Base-by-base conservation (phyloP, 257 asterid species). In the Salvia splendens region DNA sequence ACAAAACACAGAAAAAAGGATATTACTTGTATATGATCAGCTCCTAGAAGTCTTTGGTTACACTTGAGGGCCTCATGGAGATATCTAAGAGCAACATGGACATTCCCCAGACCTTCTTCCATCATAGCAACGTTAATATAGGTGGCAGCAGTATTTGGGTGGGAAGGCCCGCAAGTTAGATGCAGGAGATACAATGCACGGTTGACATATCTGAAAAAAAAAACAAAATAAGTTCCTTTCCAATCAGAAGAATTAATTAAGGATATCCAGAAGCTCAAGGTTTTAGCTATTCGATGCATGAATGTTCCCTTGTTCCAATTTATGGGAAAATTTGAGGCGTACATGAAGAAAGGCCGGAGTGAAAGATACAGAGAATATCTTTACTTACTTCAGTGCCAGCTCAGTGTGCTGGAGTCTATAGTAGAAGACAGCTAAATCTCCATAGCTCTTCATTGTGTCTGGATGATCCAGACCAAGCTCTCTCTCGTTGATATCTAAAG, bases 391-490 rank as follows among this genome's bases (percentile, higher is more conserved):
- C 20, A 70, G 59, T 64, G 94, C 95, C 67, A 88, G 82, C 77
- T 88, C 95, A 5, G 90, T 88, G 28, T 88, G 90, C 71, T 88
- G 95, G 28, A 88, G 92, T 70, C 95, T 81, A 36, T 88, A 88
- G 83, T 87, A 87, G 82, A 87, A 87, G 65, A 87, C 95, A 42
- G 92, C 92, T 46, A 88, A 79, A 79, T 88, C 95, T 73, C 95
- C 95, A 47, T 88, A 88, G 74, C 95, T 88, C 84, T 84, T 88
- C 95, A 88, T 88, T 70, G 95, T 88, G 80, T 88, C 92, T n/a
- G 95, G 92, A 67, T 88, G 95, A 74, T 88, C 95, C 67, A 88
- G 90, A 38, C 95, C 95, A 9, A 88, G 87, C 75, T 88, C 95
- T 68, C 95, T 85, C 81, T 88, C 95, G 72, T 88, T 88, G 84